phyloP scores from a whole-genome alignment of 768 basidiomycete species.

The Tylopilus sp. region DNA sequence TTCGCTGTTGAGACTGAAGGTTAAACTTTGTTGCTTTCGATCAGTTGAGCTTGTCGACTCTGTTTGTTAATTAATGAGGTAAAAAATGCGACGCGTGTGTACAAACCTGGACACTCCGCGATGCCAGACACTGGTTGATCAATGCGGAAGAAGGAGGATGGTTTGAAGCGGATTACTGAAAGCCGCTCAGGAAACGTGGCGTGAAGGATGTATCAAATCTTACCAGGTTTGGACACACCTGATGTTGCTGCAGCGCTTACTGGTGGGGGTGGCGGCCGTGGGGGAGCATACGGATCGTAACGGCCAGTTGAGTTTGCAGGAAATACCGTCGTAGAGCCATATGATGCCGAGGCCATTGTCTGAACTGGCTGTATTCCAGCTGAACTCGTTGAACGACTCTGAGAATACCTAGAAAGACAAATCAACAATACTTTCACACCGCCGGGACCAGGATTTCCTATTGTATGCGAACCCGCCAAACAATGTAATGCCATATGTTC shows the following conservation, averaged over 20 bases:
- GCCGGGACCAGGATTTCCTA: constrained; percentile 1
- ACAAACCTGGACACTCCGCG: constrained; percentile 75
- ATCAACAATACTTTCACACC: constrained; percentile 16
- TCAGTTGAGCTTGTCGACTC: constrained; percentile 80
- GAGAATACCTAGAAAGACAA: constrained; percentile 25
- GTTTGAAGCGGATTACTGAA: constrained; percentile 70
- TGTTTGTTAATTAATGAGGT: constrained; percentile 25
- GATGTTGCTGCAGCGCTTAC: constrained; percentile 35
- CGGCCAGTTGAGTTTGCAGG: constrained; percentile 36
- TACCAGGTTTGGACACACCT: constrained; percentile 27
- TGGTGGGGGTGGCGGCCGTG: constrained; percentile 41
- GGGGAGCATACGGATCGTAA: constrained; percentile 67
- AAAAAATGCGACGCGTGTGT: background rate
- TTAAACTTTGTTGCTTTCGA: constrained; percentile 58
- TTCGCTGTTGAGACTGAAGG: constrained; percentile 65
- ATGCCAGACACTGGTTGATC: constrained; percentile 64
- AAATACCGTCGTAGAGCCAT: constrained; percentile 22
- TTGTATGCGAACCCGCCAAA: constrained; percentile 6
- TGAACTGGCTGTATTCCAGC: constrained; percentile 24
- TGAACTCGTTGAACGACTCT: constrained; percentile 24
- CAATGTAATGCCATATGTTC: constrained; percentile 7
- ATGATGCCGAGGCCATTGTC: constrained; percentile 19
- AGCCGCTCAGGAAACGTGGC: constrained; percentile 10
- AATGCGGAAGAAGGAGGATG: constrained; percentile 72
- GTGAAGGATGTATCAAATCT: constrained; percentile 16